Evolutionary conservation across 2,329 filamentous ascomycete species (phyloP), one percentile per base, ranked within the genome.

Genomic region (Hypoxylon sp.): DNA sequence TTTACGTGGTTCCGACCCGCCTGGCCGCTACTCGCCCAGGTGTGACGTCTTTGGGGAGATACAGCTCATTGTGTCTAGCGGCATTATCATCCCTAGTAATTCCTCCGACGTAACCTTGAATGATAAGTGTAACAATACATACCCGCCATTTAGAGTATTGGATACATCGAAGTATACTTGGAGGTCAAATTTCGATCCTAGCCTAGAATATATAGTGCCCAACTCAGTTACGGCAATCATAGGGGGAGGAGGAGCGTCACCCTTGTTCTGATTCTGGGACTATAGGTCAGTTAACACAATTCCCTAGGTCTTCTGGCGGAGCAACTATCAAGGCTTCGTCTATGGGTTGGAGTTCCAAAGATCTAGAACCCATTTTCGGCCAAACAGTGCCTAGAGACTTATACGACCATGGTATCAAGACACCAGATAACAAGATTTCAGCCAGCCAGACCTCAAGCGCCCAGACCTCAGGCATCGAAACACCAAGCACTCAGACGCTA

Each of bases 111-210:
- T 19, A 28, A 5, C 6, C 10, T 28, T 48, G 17, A 55, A 64
- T 41, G 23, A 51, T 13, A 10, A 19, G 5, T 72, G 68, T 17
- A 71, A 72, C 11, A 43, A 53, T 10, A 48, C 50, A 5, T 71
- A 72, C 11, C 70, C 65, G n/a, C 70, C 68, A 1, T 45, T 70
- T 21, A 72, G 63, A 32, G 63, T 67, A 5, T 13, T 72, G 5
- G 68, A 72, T 23, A 69, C 68, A 14, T 72, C 70, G 14, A 63
- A 60, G 0, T 72, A 71, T 45, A 57, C 30, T 9, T 72, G 70
- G 68, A 63, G 58, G 19, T 58, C 53, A 1, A 38, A 65, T 30
- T 71, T 72, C 50, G 60, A 68, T 32, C 63, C 68, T 5, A 46
- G 4, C 21, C n/a, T 61, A 21, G 30, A 52, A 6, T 69, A 72